Base-by-base conservation (phyloP, 164 flowering plant species). In the Vitis labrusca region DNA sequence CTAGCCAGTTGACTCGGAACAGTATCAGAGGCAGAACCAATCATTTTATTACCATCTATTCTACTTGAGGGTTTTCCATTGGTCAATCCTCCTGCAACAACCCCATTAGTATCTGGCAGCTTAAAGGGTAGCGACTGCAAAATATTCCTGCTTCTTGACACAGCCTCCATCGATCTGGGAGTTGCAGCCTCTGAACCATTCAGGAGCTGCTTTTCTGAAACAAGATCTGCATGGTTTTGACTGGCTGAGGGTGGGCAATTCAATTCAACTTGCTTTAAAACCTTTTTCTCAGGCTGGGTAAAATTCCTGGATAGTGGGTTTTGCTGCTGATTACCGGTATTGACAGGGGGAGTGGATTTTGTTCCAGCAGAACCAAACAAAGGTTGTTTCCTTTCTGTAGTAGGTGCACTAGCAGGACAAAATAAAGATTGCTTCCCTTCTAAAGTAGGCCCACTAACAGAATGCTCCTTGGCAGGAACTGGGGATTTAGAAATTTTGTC, bases 211-310 rank as follows among this genome's bases (percentile, higher is more conserved):
- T 77, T 83, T 60, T 66, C 76, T 10, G 78, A 72, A 70, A 72
- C 71, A 66, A 67, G 30, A 55, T 78, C 79, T 16, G 67, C 47
- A 16, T 61, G 60, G 50, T 58, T 81, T 54, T 75, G 85, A 67
- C 61, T 71, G 55, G 67, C 59, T 13, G 80, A 61, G 8, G 85
- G 78, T 17, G 81, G 71, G 66, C 75, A 66, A 65, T 83, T 87
- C 68, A 67, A 58, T 59, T 88, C 89, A 30, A 80, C 85, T 67
- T 79, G 82, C 74, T 82, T 84, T 32, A 57, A 19, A 47, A 59
- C 76, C 75, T 58, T 82, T 56, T 63, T 72, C 51, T 74, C 85
- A 66, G 79, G 52, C 59, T 74, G 75, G 52, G 55, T 65, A 58
- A 29, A 68, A 60, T 69, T 75, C 74, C 80, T 77, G n/a, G 82